A percentile compares a stretch with the other conserved stretches of the same genome.
Evolutionary conservation across 352 stramenopile species (phyloP).

Genomic region (Globisporangium spiculum): DNA sequence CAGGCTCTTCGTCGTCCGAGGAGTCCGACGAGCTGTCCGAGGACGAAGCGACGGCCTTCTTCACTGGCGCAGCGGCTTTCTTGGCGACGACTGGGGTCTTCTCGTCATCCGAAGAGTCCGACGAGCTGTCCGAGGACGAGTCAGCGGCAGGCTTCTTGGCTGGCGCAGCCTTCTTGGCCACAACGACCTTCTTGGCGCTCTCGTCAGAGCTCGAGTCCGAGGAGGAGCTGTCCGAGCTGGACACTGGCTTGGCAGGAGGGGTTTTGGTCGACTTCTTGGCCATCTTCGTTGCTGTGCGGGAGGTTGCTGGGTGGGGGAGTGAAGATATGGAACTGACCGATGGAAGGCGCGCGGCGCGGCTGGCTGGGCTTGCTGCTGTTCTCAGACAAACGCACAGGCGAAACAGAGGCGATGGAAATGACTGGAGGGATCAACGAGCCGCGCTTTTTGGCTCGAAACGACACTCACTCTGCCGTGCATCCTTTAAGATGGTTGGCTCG

Average conservation of each 20-base stretch:
- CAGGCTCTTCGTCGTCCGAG: slow-evolving; percentile 57
- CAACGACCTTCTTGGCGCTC: slow-evolving; percentile 35
- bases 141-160: slow-evolving; percentile 57
- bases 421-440: slow-evolving; percentile 15
- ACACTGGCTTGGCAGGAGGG: slow-evolving; percentile 29
- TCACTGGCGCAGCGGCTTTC: slow-evolving; percentile 28
- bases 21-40: slow-evolving; percentile 42
- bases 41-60: slow-evolving; percentile 20
- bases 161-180: slow-evolving; percentile 30
- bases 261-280: slow-evolving; percentile 38
- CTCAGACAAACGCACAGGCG: slow-evolving; percentile 4
- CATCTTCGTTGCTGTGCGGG: slow-evolving; percentile 20
- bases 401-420: slow-evolving; percentile 5
- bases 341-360: slow-evolving; percentile 3
- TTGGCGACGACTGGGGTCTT: slow-evolving; percentile 26
- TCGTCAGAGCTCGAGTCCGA: slow-evolving; percentile 44
- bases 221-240: slow-evolving; percentile 32
- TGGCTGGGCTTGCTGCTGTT: neutral
- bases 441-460: slow-evolving; percentile 15
- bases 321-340: slow-evolving; percentile 22
- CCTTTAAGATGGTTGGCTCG: slow-evolving; percentile 33
- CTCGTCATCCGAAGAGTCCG: slow-evolving; percentile 37
- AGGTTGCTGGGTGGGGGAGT: slow-evolving; percentile 6
- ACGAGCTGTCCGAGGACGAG: slow-evolving; percentile 29
- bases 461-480: slow-evolving; percentile 8